A percentile compares a stretch with the other conserved stretches of the same genome.
Evolutionary conservation across 345 rosid genomes (phyloP).

Genomic region (Heritiera littoralis): DNA sequence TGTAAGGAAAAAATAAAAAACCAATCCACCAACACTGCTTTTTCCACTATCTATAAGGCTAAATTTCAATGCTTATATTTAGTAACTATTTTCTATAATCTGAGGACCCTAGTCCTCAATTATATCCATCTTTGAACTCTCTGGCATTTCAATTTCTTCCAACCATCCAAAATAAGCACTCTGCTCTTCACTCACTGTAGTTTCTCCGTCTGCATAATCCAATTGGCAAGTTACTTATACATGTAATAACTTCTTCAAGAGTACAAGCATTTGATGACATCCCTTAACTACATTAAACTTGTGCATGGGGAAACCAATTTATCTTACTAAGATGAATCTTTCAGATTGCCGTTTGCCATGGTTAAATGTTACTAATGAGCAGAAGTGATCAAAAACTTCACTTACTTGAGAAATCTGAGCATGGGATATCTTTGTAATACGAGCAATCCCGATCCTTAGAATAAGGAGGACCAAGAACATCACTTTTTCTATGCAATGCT

Average conservation of each 20-base stretch:
- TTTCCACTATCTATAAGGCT: not conserved
- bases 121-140: conserved; percentile 48
- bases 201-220: conserved; percentile 43
- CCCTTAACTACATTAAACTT: not conserved
- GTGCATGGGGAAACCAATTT: not conserved
- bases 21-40: not conserved
- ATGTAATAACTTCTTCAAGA: no score
- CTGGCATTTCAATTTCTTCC: conserved; percentile 64
- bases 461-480: conserved; percentile 77
- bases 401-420: conserved; percentile 41
- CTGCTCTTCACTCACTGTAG: conserved; percentile 23
- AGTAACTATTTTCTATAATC: conserved; percentile 26
- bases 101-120: conserved; percentile 64
- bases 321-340: no score
- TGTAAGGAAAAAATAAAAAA: no score
- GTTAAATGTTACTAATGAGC: not conserved
- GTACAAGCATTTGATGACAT: no score
- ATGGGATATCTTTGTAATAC: conserved; percentile 51
- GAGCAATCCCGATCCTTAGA: conserved; percentile 61
- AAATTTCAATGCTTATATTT: not conserved
- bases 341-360: no score
- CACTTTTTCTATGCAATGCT: conserved; percentile 12
- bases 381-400: not conserved
- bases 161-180: conserved; percentile 41
- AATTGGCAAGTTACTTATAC: not conserved